These are phyloP conservation scores for Earliella scabrosa DNA, from an alignment of 1,284 basidiomycete genomes.

Conservation along the genomic window DNA sequence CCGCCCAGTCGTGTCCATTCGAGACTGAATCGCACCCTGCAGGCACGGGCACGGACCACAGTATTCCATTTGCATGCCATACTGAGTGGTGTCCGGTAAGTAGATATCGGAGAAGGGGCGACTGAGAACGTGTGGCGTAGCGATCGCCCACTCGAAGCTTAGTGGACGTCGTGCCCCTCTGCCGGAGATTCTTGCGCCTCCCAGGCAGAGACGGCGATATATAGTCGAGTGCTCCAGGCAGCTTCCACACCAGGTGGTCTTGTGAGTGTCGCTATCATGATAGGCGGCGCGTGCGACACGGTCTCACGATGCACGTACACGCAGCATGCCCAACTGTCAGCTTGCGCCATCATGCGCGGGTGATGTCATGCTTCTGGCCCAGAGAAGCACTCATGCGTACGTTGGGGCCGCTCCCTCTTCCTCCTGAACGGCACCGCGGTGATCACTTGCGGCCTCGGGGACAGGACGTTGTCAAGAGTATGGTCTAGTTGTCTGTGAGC, in stretches of 20 bases:
- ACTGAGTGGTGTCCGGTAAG: neutral
- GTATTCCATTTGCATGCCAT: neutral
- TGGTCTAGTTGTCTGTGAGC: neutral
- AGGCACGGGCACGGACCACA: neutral
- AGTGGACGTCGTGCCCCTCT: slow-evolving; percentile 4
- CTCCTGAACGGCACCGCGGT: neutral
- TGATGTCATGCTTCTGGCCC: neutral
- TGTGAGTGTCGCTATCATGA: slow-evolving; percentile 1
- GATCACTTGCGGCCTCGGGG: neutral
- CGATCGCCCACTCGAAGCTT: slow-evolving; percentile 4
- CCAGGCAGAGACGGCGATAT: neutral
- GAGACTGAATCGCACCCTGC: neutral
- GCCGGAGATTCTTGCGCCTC: neutral
- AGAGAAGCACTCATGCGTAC: neutral
- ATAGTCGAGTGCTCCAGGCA: neutral
- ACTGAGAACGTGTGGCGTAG: neutral
- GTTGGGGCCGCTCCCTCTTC: neutral
- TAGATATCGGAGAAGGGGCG: neutral
- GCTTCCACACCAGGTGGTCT: neutral
- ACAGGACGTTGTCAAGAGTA: neutral
- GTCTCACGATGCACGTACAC: slow-evolving; percentile 1
- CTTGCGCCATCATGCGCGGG: neutral
- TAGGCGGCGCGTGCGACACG: neutral
- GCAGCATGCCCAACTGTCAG: neutral
- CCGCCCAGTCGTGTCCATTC: neutral